Evolutionary conservation across 306 rosid species (phyloP).

Genomic region (Carpinus viminea): DNA sequence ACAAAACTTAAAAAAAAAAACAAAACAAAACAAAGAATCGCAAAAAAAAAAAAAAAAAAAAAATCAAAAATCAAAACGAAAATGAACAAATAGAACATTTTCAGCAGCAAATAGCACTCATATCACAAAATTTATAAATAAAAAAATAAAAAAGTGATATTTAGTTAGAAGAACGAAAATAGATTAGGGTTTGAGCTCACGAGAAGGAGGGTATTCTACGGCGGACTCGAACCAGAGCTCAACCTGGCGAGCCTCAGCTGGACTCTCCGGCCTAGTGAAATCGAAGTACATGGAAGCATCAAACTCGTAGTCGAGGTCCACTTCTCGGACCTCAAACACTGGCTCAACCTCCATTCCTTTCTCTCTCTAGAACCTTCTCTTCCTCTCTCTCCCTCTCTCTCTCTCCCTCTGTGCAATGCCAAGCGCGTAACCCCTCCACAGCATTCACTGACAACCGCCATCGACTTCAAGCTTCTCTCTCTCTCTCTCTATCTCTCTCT

Average conservation of each 20-base stretch:
- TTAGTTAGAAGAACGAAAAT: background rate
- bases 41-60: background rate
- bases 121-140: background rate
- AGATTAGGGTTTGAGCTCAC: constrained; percentile 34
- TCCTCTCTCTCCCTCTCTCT: constrained; percentile 24
- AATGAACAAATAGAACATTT: background rate
- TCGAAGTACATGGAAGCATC: constrained; percentile 49
- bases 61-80: background rate
- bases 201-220: constrained; percentile 54
- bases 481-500: background rate
- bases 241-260: constrained; percentile 45
- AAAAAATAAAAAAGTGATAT: background rate
- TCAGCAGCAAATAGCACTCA: background rate
- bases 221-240: constrained; percentile 63
- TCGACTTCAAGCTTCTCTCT: constrained; percentile 1
- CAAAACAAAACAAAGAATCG: no score
- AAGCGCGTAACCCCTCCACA: background rate
- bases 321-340: constrained; percentile 49
- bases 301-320: constrained; percentile 60
- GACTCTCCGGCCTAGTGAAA: constrained; percentile 47
- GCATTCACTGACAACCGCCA: background rate
- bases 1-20: background rate
- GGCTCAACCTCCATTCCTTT: constrained; percentile 50
- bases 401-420: constrained; percentile 12
- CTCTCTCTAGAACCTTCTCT: constrained; percentile 24